These are phyloP conservation scores for Agrostemma githago DNA, from an alignment of 148 eudicot genomes.

Conservation along the genomic window DNA sequence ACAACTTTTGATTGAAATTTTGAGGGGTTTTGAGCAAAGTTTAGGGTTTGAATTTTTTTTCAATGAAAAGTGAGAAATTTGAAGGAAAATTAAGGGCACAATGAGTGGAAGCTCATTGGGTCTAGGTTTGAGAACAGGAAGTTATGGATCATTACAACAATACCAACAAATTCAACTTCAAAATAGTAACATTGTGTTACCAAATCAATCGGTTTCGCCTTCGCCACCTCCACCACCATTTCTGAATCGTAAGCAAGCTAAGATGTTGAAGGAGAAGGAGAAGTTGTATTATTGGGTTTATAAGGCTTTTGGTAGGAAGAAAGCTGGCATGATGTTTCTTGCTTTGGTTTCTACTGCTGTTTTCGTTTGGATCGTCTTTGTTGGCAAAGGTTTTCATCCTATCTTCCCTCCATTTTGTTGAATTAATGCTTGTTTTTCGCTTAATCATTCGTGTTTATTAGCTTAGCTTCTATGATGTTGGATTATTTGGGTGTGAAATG, in stretches of 20 bases:
- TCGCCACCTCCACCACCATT: neutral
- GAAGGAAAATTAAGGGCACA: slow-evolving; percentile 37
- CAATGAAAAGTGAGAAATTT: slow-evolving; percentile 54
- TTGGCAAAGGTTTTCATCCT: slow-evolving; percentile 74
- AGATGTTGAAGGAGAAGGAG: slow-evolving; percentile 87
- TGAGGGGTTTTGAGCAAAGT: too few species aligned
- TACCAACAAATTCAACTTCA: slow-evolving; percentile 47
- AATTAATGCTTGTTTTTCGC: slow-evolving; percentile 5
- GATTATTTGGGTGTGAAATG: neutral
- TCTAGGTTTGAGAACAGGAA: slow-evolving; percentile 84
- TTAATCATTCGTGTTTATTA: too few species aligned
- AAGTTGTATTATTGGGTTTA: slow-evolving; percentile 63
- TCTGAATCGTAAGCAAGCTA: slow-evolving; percentile 47
- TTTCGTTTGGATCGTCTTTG: slow-evolving; percentile 68
- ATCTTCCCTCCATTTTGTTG: slow-evolving; percentile 17
- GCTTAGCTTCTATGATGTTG: too few species aligned
- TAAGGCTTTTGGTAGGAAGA: slow-evolving; percentile 68
- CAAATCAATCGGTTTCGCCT: slow-evolving; percentile 40
- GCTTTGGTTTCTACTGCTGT: slow-evolving; percentile 67
- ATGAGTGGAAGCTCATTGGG: slow-evolving; percentile 96
- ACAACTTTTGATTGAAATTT: too few species aligned
- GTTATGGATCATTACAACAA: slow-evolving; percentile 89
- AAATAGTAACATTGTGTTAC: slow-evolving; percentile 34
- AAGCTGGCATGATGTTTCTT: slow-evolving; percentile 89
- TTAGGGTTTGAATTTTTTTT: neutral